Evolutionary conservation across 2,329 filamentous ascomycete species (phyloP), one percentile per base, ranked within the genome.

Genomic region (Lasiodiplodia gonubiensis): DNA sequence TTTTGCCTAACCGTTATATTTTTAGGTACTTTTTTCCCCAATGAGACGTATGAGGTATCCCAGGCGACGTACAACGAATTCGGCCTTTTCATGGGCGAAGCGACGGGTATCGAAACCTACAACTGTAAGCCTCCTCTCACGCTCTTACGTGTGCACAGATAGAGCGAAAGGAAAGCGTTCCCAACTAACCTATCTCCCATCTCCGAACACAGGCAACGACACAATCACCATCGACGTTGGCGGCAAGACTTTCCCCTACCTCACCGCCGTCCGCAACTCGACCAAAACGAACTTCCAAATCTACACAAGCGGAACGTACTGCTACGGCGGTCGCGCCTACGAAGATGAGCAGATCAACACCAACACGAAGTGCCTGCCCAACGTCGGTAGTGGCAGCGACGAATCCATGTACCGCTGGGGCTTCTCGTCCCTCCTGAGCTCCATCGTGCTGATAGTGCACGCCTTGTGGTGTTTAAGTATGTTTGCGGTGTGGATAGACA

Each of bases 401-500:
- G 18, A 46, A 7, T n/a, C 69, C 4, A 63, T 72, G 12, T 79
- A 80, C 49, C 52, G 75, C 65, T 80, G 77, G 78, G 78, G 78
- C 7, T 80, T 79, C 68, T 75, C 75, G 0, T 76, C 75, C 27
- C 72, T 77, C 69, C 69, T 79, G 6, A 71, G 75, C 7, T 74
- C 71, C 2, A 52, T 76, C 5, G 74, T 78, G 23, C 66, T 78
- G 35, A 71, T 79, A 39, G 27, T 74, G 1, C 73, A 78, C 16
- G 66, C 74, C 2, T 66, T 69, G 11, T 80, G 77, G 77, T 68
- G 67, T 4, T 8, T 75, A 0, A 72, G 70, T 53, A 77, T 79
- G 75, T 79, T 77, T 42, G 66, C 71, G 2, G 48, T 79, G 5
- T 79, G 77, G 76, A 70, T 76, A 33, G 73, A 79, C 37, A 72